phyloP scores from a whole-genome alignment of 495 filamentous ascomycete species.

The Penicillium alfredii region DNA sequence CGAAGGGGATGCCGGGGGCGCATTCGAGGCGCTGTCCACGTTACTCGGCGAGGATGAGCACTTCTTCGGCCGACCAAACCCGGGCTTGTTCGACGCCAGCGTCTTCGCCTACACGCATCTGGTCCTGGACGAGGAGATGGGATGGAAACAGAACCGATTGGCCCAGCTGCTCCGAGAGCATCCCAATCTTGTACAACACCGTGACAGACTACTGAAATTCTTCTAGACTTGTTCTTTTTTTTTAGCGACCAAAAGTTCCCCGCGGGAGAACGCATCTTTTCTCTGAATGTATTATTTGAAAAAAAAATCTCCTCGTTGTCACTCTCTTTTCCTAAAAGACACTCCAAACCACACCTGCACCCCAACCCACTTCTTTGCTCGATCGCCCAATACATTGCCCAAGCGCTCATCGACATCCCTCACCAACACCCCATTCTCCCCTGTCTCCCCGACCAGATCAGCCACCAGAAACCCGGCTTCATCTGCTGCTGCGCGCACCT shows the following conservation, averaged over 20 bases:
- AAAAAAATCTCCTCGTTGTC: slow-evolving; percentile 1
- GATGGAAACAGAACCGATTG: slow-evolving; percentile 50
- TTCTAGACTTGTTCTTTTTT: no score
- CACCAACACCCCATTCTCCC: slow-evolving; percentile 26
- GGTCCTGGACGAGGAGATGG: slow-evolving; percentile 55
- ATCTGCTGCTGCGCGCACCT: slow-evolving; percentile 51
- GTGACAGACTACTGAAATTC: slow-evolving; percentile 41
- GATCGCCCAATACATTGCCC: slow-evolving; percentile 45
- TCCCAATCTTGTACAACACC: slow-evolving; percentile 50
- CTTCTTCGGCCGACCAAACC: slow-evolving; percentile 59
- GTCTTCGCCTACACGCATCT: slow-evolving; percentile 90
- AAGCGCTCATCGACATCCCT: slow-evolving; percentile 47
- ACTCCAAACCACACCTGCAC: slow-evolving; percentile 61
- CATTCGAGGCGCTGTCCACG: slow-evolving; percentile 68
- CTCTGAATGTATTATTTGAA: no score
- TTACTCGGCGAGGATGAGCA: slow-evolving; percentile 58
- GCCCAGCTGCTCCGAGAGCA: slow-evolving; percentile 35
- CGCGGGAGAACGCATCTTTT: no score
- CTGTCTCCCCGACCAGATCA: slow-evolving; percentile 16
- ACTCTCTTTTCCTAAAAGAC: slow-evolving; percentile 44
- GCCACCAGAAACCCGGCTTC: slow-evolving; percentile 47
- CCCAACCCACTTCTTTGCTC: slow-evolving; percentile 65
- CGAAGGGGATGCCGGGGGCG: slow-evolving; percentile 61
- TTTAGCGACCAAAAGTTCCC: no score
- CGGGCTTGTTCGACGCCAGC: slow-evolving; percentile 76